Base-by-base conservation (phyloP, 1,284 basidiomycete genomes). In the Salmacisia buchloeana region DNA sequence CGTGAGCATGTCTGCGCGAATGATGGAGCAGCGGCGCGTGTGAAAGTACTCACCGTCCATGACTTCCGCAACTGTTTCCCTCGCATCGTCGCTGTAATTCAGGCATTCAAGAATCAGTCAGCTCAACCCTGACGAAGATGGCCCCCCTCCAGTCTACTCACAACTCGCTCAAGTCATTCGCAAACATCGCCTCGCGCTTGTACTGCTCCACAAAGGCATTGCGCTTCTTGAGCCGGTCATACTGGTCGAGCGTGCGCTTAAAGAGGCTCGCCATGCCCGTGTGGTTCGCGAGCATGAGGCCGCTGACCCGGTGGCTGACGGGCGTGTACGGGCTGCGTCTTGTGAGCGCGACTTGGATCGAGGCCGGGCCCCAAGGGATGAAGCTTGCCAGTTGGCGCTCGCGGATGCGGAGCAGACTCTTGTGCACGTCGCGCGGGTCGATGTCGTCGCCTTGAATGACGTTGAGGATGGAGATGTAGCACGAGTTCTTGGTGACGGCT, bases 281-380 rank as follows among this genome's bases (percentile, higher is more conserved):
- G 80, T 98, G 94, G 76, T 99, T 98, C 13, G 94, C 96, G 61
- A 98, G 86, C 96, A 99, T 98, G 65, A 98, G 85, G 0, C 96
- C 96, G 79, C 91, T 97, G 63, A 97, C 94, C 27, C 92, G 94
- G 66, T 80, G 92, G 74, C 88, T 91, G 56, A 90, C 88, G 18
- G 87, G 85, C 63, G 96, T 84, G 79, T 93, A 96, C 9, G 92
- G 94, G 59, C 90, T 94, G 77, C 86, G 88, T 69, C 92, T 89
- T 1, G 94, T 96, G 66, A 97, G 83, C 3, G 96, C 94, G 1
- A 98, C 94, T 82, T 99, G 96, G 73, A 97, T 97, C 49, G 91
- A 94, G 1, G 94, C 94, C 0, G 96, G 96, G 3, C 96, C 96
- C 96, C 96, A 99, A 2, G 96, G 94, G 67, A 98, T 97, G 81